Base-by-base conservation (phyloP, 148 eudicot species). In the Arbutus unedo region DNA sequence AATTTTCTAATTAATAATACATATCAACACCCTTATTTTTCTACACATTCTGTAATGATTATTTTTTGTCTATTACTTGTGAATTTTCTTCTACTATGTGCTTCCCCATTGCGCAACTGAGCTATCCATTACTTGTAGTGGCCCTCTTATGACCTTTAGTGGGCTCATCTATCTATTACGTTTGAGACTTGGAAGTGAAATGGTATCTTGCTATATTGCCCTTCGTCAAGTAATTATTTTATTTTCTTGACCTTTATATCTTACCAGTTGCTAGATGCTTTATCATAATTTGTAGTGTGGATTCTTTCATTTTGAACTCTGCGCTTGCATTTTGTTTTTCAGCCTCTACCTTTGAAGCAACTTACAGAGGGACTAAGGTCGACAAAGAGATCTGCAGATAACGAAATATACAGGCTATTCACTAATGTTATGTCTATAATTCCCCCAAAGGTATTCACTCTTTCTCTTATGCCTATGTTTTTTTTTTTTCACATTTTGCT, bases 261-360 rank as follows among this genome's bases (percentile, higher is more conserved):
- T 62, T 82, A 25, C 6, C 25, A 43, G 78, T 71, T 81, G 23
- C 55, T 81, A 50, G 43, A 49, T 59, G 43, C 45, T 84, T 10
- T n/a, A 51, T 59, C 51, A 64, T 56, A 14, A 53, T 78, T 21
- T 47, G 5, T 31, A 21, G 2, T 59, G 8, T 31, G 55, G 49
- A 47, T 16, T 18, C 38, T 48, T 60, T 75, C 57, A 6, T 81
- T 59, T 44, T 49, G 53, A 21, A 50, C 56, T n/a, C 75, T 53
- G 13, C 8, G 23, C 49, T 85, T 85, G 44, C 60, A 25, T 74
- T 79, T 74, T 75, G 50, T 62, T 85, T 83, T 81, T 51, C 93
- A 97, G 99, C 99, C 99, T 80, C 98, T 94, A 50, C 87, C 98
- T 48, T 79, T 97, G 82, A 93, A 91, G 89, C 93, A 88, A 85